Conservation (phyloP, 306 rosid species). For the Glycine soja region DNA sequence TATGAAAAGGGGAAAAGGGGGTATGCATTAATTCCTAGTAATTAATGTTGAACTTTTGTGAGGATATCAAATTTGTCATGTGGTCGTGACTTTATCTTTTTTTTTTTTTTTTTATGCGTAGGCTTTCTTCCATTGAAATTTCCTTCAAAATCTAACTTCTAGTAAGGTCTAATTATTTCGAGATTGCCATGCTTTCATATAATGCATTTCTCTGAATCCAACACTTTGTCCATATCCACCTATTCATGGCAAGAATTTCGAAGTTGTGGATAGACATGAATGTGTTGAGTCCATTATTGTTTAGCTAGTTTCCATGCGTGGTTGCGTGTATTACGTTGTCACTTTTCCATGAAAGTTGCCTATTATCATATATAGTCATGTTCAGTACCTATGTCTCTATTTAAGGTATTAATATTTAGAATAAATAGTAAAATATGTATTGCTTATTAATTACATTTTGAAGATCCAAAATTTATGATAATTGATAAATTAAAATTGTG, state of each 20-base stretch:
- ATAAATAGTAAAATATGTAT: background rate
- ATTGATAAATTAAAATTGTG: background rate
- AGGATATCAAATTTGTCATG: conserved; percentile 47
- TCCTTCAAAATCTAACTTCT: conserved; percentile 37
- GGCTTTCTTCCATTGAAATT: conserved; percentile 46
- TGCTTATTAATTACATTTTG: background rate
- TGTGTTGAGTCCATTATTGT: conserved; percentile 45
- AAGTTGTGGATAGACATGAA: conserved; percentile 49
- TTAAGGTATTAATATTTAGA: background rate
- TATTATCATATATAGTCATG: conserved; percentile 10
- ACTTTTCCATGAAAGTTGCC: conserved; percentile 35
- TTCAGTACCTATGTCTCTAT: conserved; percentile 9
- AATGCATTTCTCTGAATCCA: conserved; percentile 33
- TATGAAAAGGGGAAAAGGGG: background rate
- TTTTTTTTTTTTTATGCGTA: conserved; percentile 24
- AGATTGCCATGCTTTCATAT: conserved; percentile 35
- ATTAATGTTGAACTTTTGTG: conserved; percentile 42
- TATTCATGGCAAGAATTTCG: conserved; percentile 13
- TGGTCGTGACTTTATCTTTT: conserved; percentile 32
- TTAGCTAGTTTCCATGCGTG: conserved; percentile 34
- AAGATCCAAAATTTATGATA: background rate
- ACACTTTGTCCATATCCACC: conserved; percentile 43
- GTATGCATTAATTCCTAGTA: conserved; percentile 37
- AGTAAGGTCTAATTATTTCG: conserved; percentile 42
- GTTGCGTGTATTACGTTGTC: conserved; percentile 45